Conservation (phyloP, 1,284 basidiomycete genomes). For the Rhodotorula mucilaginosa region DNA sequence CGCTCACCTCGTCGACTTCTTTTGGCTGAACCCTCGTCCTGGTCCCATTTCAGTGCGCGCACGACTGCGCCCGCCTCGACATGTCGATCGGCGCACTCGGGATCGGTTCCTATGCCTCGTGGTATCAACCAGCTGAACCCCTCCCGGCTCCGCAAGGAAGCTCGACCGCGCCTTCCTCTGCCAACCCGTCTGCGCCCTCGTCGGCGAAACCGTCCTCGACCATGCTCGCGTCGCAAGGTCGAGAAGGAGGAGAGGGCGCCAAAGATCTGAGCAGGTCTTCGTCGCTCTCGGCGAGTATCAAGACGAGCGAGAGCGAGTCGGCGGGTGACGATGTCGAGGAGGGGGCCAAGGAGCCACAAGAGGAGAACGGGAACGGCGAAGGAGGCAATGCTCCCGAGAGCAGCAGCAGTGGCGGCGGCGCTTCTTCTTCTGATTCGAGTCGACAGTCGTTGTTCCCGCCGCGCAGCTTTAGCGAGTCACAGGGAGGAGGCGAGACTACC, state of each 20-base stretch:
- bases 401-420: too few species aligned
- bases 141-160: neutral
- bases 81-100: constrained; percentile 78
- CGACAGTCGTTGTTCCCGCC: neutral
- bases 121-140: constrained; percentile 45
- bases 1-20: too few species aligned
- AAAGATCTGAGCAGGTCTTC: neutral
- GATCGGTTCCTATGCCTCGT: constrained; percentile 85
- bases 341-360: neutral
- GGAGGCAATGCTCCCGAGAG: neutral
- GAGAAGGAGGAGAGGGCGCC: neutral
- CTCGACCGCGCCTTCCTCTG: constrained; percentile 3
- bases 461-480: neutral
- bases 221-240: neutral
- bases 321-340: neutral
- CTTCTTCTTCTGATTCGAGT: neutral
- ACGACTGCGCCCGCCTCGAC: constrained; percentile 67
- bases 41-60: constrained; percentile 55
- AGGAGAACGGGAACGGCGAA: neutral
- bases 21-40: neutral
- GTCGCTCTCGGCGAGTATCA: neutral
- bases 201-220: neutral
- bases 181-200: constrained; percentile 1
- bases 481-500: neutral
- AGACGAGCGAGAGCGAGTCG: constrained; percentile 2